Base-by-base conservation (phyloP, 2,329 filamentous ascomycete genomes). In the Myriangium duriaei region DNA sequence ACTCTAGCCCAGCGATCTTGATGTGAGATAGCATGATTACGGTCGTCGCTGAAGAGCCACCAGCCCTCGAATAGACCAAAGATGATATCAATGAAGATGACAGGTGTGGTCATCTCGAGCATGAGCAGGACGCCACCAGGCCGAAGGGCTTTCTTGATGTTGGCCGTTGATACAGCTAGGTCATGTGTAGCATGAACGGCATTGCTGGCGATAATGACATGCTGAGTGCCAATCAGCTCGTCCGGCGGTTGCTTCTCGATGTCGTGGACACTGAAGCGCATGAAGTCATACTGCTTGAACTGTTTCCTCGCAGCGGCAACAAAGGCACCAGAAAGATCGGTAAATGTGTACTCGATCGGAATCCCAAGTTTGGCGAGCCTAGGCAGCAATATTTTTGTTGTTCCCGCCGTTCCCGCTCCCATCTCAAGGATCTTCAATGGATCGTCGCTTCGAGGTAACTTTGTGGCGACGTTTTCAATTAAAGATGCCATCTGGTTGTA, bases 261-360 rank as follows among this genome's bases (percentile, higher is more conserved):
- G 30, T 60, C 54, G 6, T 50, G 48, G 0, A 47, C 46, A 5
- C 18, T 34, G 31, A 51, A 57, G 12, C 44, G 36, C 42, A 58
- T 47, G 17, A 51, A 43, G 11, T 13, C 10, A 12, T 44, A 31
- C 11, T 29, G 7, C 15, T 48, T 41, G 26, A 48, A 48, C 15
- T 37, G 41, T 12, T 39, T 39, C 21, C 43, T 37, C 1, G 52
- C 54, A 9, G 41, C 40, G 3, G 43, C 42, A 1, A 58, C 48
- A 4, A 59, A 34, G 3, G 48, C 47, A 9, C 43, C 19, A 0
- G 64, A 61, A 3, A 69, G 34, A 30, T 68, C 64, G 1, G 63
- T 66, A 40, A 66, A 61, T 1, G 59, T 62, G 39, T 67, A 67
- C 4, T 51, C 39, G n/a, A 65, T 44, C 0, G 43, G 41, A 2